Percentiles rank a stretch among this genome's conserved stretches.
phyloP scores from a whole-genome alignment of 177 flowering plant species.

The Vitis hybrid region DNA sequence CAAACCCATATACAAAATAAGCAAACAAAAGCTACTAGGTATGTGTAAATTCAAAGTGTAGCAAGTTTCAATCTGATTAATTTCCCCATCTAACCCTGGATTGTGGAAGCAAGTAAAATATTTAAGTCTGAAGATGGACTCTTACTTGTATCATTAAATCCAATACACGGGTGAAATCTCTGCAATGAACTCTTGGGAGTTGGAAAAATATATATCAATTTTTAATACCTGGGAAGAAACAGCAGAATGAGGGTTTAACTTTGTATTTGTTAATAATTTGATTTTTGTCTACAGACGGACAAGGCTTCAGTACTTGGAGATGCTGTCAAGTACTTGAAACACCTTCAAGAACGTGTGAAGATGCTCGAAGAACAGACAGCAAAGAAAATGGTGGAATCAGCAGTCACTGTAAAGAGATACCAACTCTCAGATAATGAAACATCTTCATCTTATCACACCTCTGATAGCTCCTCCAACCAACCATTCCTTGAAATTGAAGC shows the following conservation, averaged over 20 bases:
- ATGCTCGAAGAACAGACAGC: conserved; percentile 25
- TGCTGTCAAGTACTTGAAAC: conserved; percentile 33
- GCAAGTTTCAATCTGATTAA: no score
- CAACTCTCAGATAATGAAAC: conserved; percentile 4
- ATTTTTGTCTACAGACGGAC: conserved; percentile 23
- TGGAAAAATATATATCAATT: no score
- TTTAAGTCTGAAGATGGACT: no score
- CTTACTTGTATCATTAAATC: no score
- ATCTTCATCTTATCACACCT: conserved; percentile 11
- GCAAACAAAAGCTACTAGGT: no score
- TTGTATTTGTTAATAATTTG: not conserved
- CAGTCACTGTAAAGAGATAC: conserved; percentile 22
- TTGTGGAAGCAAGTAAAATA: no score
- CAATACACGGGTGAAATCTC: no score
- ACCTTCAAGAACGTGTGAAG: conserved; percentile 31
- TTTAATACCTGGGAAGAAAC: not conserved
- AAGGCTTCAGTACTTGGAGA: conserved; percentile 38
- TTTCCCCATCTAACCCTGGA: no score
- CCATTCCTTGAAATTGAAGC: conserved; percentile 41
- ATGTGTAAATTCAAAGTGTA: no score
- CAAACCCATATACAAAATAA: no score
- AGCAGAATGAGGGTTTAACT: not conserved
- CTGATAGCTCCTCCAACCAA: conserved; percentile 11
- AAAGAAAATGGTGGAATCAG: conserved; percentile 24
- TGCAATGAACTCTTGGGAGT: no score